Evolutionary conservation across 805 yeast genomes (phyloP).

Genomic region (Grigorovia transvaalensis): DNA sequence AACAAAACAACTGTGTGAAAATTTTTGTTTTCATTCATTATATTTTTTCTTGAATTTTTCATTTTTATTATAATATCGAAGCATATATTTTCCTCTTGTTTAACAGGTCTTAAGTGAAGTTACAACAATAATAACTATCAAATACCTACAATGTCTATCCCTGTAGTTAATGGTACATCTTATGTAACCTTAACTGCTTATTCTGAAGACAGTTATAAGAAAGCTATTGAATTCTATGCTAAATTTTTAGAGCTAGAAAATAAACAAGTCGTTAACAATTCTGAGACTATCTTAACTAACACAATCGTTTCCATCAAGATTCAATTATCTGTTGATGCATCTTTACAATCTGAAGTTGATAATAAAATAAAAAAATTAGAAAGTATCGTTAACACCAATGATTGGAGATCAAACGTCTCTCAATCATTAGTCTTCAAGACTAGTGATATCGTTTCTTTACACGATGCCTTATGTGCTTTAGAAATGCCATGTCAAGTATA

Average conservation of each 20-base stretch:
- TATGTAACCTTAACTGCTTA: constrained; percentile 44
- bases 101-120: background rate
- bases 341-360: constrained; percentile 18
- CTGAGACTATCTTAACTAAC: constrained; percentile 12
- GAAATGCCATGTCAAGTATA: constrained; percentile 40
- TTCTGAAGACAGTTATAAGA: constrained; percentile 33
- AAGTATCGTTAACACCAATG: constrained; percentile 20
- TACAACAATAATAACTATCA: background rate
- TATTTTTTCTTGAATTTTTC: background rate
- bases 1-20: background rate
- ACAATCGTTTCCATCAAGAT: constrained; percentile 22
- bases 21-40: background rate
- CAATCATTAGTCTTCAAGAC: constrained; percentile 31
- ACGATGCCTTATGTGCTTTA: constrained; percentile 20
- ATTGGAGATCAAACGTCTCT: constrained; percentile 42
- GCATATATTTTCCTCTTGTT: background rate
- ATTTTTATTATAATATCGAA: background rate
- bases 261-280: background rate
- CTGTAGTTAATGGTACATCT: constrained; percentile 45
- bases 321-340: constrained; percentile 12
- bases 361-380: constrained; percentile 12
- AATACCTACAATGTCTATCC: constrained; percentile 6
- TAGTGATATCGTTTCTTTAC: constrained; percentile 20
- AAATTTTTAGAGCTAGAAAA: constrained; percentile 14
- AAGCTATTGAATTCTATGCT: constrained; percentile 46